Evolutionary conservation across 306 rosid genomes (phyloP), one percentile per base, ranked within the genome.

Genomic region (Medicago ruthenica): DNA sequence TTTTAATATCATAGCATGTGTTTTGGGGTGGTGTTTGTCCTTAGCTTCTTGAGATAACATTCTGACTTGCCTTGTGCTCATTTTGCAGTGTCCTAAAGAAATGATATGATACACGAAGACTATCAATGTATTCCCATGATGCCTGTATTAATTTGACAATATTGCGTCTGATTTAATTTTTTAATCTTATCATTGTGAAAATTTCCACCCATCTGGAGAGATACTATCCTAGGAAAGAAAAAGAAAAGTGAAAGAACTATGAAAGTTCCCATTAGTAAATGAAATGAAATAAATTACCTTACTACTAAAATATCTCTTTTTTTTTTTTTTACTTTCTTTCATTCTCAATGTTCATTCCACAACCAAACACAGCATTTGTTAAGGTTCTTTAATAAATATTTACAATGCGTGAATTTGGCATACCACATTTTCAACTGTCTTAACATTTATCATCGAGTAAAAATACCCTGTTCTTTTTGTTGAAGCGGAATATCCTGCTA

Each of bases 51-150:
- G 62, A 59, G 51, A 66, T 40, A 8, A 73, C 53, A 21, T 72
- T 77, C 82, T 64, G 63, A 68, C 81, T 76, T 27, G 48, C 42
- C 14, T 53, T 7, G 3, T 73, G 54, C 36, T 66, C 70, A 77
- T 72, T 62, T 78, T 83, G 85, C 93, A 93, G 98, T 80, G 98
- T 88, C 12, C 88, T 93, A 83, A 93, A 91, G 96, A 93, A 93
- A 84, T 93, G 90, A 93, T 78, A 16, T 55, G 83, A 82, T 45
- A 27, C 57, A 41, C 48, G 66, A 44, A 50, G 76, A 74, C 20
- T 37, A 36, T 80, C 22, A 47, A 40, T n/a, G 82, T 11, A 42
- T 45, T 73, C 47, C 21, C n/a, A 36, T 8, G 80, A 76, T 71
- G 67, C 76, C 55, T 80, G 80, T 57, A 65, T 74, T 20, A 54